Percentiles rank a stretch among this genome's conserved stretches.
Conservation (phyloP, 192 early-diverging fungal genomes). For the Mortierella claussenii region DNA sequence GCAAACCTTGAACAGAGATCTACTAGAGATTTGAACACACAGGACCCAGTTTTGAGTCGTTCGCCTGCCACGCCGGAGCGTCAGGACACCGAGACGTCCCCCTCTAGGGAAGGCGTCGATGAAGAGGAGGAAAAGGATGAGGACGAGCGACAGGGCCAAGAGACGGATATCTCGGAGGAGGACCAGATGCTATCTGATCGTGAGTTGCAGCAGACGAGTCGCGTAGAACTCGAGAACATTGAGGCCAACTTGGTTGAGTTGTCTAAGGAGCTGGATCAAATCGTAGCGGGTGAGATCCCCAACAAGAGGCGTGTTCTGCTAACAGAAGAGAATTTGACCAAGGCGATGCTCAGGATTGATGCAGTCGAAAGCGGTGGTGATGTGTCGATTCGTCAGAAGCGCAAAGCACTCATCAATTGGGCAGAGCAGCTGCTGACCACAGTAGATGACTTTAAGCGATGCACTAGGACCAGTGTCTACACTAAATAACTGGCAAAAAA, state of each 20-base stretch:
- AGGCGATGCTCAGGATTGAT: conserved; percentile 45
- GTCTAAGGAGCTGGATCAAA: conserved; percentile 16
- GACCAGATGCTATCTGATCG: conserved; percentile 4
- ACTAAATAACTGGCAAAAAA: background rate
- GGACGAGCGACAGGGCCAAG: conserved; percentile 10
- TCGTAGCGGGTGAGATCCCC: conserved; percentile 11
- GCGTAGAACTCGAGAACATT: conserved; percentile 23
- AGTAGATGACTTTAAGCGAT: conserved; percentile 36
- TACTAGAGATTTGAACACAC: too few species aligned
- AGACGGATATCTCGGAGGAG: background rate
- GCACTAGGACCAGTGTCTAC: conserved; percentile 13
- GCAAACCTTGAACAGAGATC: too few species aligned
- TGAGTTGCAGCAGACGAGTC: conserved; percentile 14
- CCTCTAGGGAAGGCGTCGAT: background rate
- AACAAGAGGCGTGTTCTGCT: conserved; percentile 26
- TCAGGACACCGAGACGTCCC: background rate
- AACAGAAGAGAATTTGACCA: conserved; percentile 50
- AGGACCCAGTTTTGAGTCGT: too few species aligned
- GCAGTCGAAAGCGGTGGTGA: conserved; percentile 42
- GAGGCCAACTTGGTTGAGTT: conserved; percentile 4
- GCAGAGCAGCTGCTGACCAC: conserved; percentile 19
- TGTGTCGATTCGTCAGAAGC: conserved; percentile 23
- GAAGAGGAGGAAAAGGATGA: background rate
- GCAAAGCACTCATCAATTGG: conserved; percentile 24
- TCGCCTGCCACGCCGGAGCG: background rate